Evolutionary conservation across 1,139 yeast species (phyloP).

Genomic region (Magnusiomyces tetraspermus): DNA sequence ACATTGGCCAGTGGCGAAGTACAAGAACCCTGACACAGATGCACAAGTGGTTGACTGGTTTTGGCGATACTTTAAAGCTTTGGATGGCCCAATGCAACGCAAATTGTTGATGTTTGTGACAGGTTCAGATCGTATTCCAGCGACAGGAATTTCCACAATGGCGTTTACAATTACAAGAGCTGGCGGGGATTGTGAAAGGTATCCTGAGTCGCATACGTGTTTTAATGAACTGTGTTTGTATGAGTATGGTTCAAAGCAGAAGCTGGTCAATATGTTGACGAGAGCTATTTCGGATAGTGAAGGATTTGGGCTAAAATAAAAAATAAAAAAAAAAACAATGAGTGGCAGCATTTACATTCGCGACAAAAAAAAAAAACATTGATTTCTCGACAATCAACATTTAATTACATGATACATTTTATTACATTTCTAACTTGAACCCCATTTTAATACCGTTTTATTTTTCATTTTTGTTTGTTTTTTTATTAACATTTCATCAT

Average conservation of each 20-base stretch:
- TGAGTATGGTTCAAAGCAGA: conserved; percentile 47
- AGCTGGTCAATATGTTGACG: conserved; percentile 46
- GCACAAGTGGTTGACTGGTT: conserved; percentile 56
- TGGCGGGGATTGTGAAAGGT: conserved; percentile 43
- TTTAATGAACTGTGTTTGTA: conserved; percentile 79
- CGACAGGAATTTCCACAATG: conserved; percentile 55
- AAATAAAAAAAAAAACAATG: no score
- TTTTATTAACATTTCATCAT: no score
- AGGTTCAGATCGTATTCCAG: conserved; percentile 87
- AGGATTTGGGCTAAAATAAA: conserved; percentile 70
- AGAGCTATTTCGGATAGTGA: conserved; percentile 69
- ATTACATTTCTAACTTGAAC: no score
- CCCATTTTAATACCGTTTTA: no score
- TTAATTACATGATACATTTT: no score
- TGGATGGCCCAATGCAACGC: conserved; percentile 45
- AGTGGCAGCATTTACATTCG: no score
- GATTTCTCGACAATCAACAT: no score
- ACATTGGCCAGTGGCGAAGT: conserved; percentile 43
- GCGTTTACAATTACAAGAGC: conserved; percentile 27
- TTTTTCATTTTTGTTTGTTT: no score
- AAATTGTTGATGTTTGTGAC: conserved; percentile 68
- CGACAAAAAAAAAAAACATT: no score
- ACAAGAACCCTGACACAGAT: conserved; percentile 32
- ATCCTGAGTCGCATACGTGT: conserved; percentile 89
- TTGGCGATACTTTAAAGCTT: conserved; percentile 53